Evolutionary conservation across 345 rosid species (phyloP), one percentile per base, ranked within the genome.

Genomic region (Euphorbia peplus): DNA sequence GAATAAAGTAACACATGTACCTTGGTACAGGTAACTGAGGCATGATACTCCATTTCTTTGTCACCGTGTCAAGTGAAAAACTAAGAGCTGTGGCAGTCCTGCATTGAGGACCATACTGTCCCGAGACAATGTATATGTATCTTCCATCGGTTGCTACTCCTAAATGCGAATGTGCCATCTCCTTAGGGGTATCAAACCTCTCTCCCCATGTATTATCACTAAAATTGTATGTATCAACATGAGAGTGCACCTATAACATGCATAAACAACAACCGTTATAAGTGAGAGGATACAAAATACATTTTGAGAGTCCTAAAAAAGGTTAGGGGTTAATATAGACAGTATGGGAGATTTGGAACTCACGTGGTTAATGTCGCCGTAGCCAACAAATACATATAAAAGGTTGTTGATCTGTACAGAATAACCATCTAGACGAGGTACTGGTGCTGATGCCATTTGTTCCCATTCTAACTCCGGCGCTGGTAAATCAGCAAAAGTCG

Each of bases 111-210:
- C 97, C 97, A 77, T 85, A 88, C 63, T 95, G 98, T 63, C 98
- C 98, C 1, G 88, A 82, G 26, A 93, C 89, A 25, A 89, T 70
- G 63, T 91, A 93, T 24, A 93, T 87, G 75, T 83, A 91, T 72
- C 95, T 74, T 69, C 97, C 97, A 82, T 95, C 97, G 0, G 96
- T 89, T 18, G 81, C 97, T 97, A 95, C 89, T 72, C 97, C 99
- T 79, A 95, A 87, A 71, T 95, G 97, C 10, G 99, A 95, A 82
- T 95, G 99, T 16, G 97, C 97, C 99, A 95, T 95, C 76, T 91
- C 95, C 77, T 88, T 91, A 1, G 99, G 99, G 96, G 91, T 95
- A 76, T 88, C 88, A 75, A 91, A 91, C 78, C 93, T 82, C 55
- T 82, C 92, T 82, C 90, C 90, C 96, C 99, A 95, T 35, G 86